Conservation (phyloP, 345 rosid species). For the Cardamine chenopodiifolia region DNA sequence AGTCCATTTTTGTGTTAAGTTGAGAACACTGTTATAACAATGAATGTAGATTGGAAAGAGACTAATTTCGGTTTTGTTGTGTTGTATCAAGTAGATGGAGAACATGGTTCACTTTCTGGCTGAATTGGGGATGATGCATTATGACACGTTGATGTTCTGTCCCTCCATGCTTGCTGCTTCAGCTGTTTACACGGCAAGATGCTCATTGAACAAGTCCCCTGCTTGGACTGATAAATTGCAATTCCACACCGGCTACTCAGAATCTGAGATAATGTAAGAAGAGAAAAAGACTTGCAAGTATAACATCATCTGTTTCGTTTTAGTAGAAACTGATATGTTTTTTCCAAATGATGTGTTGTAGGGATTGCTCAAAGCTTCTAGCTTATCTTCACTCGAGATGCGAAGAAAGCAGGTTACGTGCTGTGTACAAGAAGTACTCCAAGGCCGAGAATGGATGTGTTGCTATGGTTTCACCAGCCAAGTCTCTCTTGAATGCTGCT, state of each 20-base stretch:
- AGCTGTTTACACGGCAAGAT: conserved; percentile 88
- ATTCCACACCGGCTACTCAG: conserved; percentile 74
- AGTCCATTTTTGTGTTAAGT: neutral
- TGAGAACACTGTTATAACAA: neutral
- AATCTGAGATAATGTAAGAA: conserved; percentile 59
- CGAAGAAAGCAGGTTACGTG: conserved; percentile 66
- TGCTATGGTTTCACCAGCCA: conserved; percentile 64
- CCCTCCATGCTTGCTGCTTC: conserved; percentile 87
- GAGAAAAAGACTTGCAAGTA: neutral
- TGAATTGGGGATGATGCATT: conserved; percentile 74
- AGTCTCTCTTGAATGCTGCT: conserved; percentile 36
- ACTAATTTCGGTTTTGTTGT: conserved; percentile 3
- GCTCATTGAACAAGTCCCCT: conserved; percentile 64
- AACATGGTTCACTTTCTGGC: conserved; percentile 74
- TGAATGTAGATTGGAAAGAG: neutral
- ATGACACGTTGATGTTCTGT: conserved; percentile 49
- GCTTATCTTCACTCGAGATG: conserved; percentile 57
- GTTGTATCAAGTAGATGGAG: conserved; percentile 58
- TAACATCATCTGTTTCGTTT: neutral
- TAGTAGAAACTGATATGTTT: neutral
- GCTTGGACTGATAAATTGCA: conserved; percentile 71
- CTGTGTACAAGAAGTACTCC: conserved; percentile 64
- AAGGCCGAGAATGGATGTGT: conserved; percentile 59
- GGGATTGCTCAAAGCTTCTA: conserved; percentile 73
- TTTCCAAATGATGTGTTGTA: conserved; percentile 35